phyloP scores from a whole-genome alignment of 2,329 filamentous ascomycete genomes.

The Basipetospora chlamydospora region DNA sequence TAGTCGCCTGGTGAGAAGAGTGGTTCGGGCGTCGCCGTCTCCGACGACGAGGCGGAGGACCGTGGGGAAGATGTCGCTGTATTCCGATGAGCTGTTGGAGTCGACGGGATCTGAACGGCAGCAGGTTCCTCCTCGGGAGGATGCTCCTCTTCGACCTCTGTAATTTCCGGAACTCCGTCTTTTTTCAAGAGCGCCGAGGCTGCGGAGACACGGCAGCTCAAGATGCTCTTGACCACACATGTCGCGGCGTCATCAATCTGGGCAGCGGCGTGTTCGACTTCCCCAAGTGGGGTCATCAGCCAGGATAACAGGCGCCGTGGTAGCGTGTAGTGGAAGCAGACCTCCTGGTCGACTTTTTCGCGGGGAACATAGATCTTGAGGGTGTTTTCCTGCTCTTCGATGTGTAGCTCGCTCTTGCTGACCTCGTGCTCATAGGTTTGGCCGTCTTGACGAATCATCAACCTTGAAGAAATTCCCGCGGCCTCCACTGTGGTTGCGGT shows the following conservation, averaged over 20 bases:
- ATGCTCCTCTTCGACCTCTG: conserved; percentile 7
- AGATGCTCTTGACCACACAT: not conserved
- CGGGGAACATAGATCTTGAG: conserved; percentile 15
- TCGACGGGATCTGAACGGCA: not conserved
- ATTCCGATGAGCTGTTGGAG: not conserved
- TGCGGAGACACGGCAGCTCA: not conserved
- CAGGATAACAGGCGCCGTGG: conserved; percentile 12
- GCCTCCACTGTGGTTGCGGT: conserved; percentile 12
- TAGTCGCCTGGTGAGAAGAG: not conserved
- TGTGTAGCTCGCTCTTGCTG: conserved; percentile 9
- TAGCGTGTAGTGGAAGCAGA: conserved; percentile 11
- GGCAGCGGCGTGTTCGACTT: too few relatives aligned
- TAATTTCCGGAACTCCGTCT: not conserved
- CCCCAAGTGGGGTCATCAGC: conserved; percentile 14
- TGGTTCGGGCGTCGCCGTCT: not conserved
- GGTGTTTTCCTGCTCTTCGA: conserved; percentile 9
- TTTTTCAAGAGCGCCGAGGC: conserved; percentile 1
- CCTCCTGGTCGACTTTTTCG: conserved; percentile 9
- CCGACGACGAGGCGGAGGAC: not conserved
- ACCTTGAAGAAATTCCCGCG: conserved; percentile 10
- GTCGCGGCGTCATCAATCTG: not conserved
- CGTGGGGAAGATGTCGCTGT: not conserved
- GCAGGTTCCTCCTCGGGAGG: too few relatives aligned
- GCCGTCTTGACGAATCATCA: conserved; percentile 12
- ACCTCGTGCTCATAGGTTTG: conserved; percentile 5